Evolutionary conservation across 2,329 filamentous ascomycete genomes (phyloP), one percentile per base, ranked within the genome.

Genomic region (Ascochyta lentis): DNA sequence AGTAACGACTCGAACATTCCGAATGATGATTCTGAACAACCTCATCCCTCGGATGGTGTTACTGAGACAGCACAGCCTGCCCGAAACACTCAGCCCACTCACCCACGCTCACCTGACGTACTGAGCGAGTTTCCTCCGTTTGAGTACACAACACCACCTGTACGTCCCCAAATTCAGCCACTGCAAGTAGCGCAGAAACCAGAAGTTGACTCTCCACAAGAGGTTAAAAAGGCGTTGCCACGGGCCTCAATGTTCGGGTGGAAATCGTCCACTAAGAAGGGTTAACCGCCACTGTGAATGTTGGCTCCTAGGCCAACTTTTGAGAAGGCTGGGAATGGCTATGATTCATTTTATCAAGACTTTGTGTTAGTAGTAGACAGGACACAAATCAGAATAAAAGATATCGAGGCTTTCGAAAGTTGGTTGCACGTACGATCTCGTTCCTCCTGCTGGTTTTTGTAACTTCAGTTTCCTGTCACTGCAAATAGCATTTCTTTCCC

Each of bases 121-220:
- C n/a, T 45, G 26, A 46, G 27, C 41, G 19, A 52, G 19, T 52
- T 40, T 8, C 37, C 49, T 35, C 29, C 27, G 15, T 40, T 35
- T 16, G 13, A 46, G 12, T 46, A 46, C 12, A 22, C 27, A 16
- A 23, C 10, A 12, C 35, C 24, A 47, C 38, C 37, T 3, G 31
- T 15, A 9, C 19, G 23, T n/a, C n/a, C 19, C 24, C 40, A 47
- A 5, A 6, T 15, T 15, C 26, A 23, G 7, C 23, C 35, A 16
- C 8, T 27, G 29, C 27, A 46, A 27, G n/a, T 10, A 34, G 6
- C 8, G 9, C 13, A 33, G 6, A 16, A 46, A 3, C 42, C 24
- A 39, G 26, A 15, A 39, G 1, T 16, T 6, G 23, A 16, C 7
- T 1, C 6, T 13, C 12, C 22, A 10, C 10, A 19, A 3, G 13